A percentile compares a stretch with the other conserved stretches of the same genome.
Conservation (phyloP, 805 yeast genomes). For the Kurtzmaniella fragi region DNA sequence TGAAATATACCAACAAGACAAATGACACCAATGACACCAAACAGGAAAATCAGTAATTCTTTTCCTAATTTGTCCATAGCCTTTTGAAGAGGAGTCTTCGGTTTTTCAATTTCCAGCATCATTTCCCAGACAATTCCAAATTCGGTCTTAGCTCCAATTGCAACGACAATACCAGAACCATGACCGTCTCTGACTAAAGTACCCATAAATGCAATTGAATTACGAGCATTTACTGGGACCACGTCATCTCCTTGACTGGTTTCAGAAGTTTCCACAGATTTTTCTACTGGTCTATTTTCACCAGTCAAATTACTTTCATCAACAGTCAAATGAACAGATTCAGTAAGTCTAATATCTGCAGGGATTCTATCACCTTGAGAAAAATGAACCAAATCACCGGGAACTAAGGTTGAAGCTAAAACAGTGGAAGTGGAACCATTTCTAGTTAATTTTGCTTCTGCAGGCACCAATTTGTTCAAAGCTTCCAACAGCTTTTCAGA, state of each 20-base stretch:
- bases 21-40: slow-evolving; percentile 84
- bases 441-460: slow-evolving; percentile 89
- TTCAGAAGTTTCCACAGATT: slow-evolving; percentile 43
- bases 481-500: slow-evolving; percentile 95
- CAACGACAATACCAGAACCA: slow-evolving; percentile 89
- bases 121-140: slow-evolving; percentile 93
- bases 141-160: slow-evolving; percentile 84
- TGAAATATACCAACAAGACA: slow-evolving; percentile 86
- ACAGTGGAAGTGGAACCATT: slow-evolving; percentile 75
- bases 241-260: slow-evolving; percentile 11
- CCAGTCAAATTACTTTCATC: slow-evolving; percentile 97
- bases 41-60: slow-evolving; percentile 80
- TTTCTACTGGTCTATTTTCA: slow-evolving; percentile 83
- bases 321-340: slow-evolving; percentile 72
- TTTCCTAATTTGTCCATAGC: slow-evolving; percentile 96
- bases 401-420: slow-evolving; percentile 82
- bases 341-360: slow-evolving; percentile 82
- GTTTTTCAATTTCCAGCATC: slow-evolving; percentile 94
- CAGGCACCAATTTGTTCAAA: slow-evolving; percentile 88
- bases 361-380: slow-evolving; percentile 94
- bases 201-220: slow-evolving; percentile 91
- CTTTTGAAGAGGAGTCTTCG: slow-evolving; percentile 93
- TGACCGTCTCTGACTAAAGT: slow-evolving; percentile 95
- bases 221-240: slow-evolving; percentile 63
- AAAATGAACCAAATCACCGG: slow-evolving; percentile 91